Conservation (phyloP, 805 yeast genomes). For the Candida michaelii region DNA sequence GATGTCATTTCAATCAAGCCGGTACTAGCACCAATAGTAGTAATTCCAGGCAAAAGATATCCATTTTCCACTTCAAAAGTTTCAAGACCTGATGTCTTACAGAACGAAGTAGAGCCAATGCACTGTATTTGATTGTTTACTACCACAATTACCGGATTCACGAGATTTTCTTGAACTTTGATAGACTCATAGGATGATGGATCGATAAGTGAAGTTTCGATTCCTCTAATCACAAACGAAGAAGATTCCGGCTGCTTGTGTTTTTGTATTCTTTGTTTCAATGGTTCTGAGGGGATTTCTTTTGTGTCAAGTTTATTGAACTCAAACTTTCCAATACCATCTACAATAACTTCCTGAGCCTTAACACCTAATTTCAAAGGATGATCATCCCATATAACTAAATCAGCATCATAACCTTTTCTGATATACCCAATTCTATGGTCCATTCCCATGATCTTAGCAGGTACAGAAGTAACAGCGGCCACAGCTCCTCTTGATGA, state of each 20-base stretch:
- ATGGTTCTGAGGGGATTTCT: no score
- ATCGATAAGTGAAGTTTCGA: neutral
- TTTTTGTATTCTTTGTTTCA: constrained; percentile 5
- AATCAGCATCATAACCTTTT: constrained; percentile 10
- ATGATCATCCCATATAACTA: constrained; percentile 9
- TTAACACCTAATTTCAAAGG: constrained; percentile 9
- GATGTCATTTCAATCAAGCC: constrained; percentile 7
- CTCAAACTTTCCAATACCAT: constrained; percentile 6
- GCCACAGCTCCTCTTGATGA: constrained; percentile 1
- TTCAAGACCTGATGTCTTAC: neutral
- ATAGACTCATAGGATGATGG: neutral
- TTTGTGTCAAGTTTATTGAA: no score
- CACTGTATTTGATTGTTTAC: neutral
- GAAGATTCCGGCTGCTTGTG: no score
- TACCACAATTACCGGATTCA: neutral
- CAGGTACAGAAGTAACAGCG: constrained; percentile 9
- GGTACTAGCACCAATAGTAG: constrained; percentile 1
- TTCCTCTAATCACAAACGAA: neutral
- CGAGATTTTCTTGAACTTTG: neutral
- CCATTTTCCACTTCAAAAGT: constrained; percentile 1
- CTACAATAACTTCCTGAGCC: constrained; percentile 8
- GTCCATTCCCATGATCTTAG: constrained; percentile 9
- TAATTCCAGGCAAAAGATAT: constrained; percentile 6
- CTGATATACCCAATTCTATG: constrained; percentile 10
- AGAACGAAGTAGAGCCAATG: constrained; percentile 2